Conservation (phyloP, 2,329 filamentous ascomycete species). For the Ampelomyces quisqualis region DNA sequence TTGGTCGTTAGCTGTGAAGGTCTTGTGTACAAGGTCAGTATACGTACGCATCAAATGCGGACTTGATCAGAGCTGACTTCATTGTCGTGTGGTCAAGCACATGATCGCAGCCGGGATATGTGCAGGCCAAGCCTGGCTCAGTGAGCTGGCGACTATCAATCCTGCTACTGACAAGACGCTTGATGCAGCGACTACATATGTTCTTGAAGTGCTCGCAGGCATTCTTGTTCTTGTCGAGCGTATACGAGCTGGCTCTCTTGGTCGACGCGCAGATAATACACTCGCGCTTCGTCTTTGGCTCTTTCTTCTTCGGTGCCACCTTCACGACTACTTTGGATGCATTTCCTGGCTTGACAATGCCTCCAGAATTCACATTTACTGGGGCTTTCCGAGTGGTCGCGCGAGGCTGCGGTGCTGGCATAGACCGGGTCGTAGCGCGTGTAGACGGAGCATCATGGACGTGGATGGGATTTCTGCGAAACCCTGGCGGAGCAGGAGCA, state of each 20-base stretch:
- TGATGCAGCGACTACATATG: constrained; percentile 24
- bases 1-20: constrained; percentile 1
- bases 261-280: constrained; percentile 20
- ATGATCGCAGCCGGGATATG: constrained; percentile 14
- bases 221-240: neutral
- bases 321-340: neutral
- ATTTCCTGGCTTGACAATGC: neutral
- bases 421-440: too few species aligned
- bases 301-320: constrained; percentile 6
- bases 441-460: too few species aligned
- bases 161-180: constrained; percentile 21
- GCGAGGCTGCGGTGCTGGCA: too few species aligned
- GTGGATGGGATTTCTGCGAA: too few species aligned
- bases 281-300: constrained; percentile 12
- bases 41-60: constrained; percentile 18
- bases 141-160: constrained; percentile 13
- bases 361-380: too few species aligned
- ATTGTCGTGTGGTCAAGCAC: constrained; percentile 11
- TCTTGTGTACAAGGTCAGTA: too few species aligned
- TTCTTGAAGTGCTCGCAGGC: constrained; percentile 22
- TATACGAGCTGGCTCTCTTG: constrained; percentile 17
- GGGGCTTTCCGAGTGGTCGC: too few species aligned
- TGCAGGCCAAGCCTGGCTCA: constrained; percentile 18
- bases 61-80: constrained; percentile 8
- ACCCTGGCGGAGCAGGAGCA: too few species aligned